Percentiles rank a stretch among this genome's conserved stretches.
Conservation (phyloP, 1,284 basidiomycete species). For the Omphalotus olearius region DNA sequence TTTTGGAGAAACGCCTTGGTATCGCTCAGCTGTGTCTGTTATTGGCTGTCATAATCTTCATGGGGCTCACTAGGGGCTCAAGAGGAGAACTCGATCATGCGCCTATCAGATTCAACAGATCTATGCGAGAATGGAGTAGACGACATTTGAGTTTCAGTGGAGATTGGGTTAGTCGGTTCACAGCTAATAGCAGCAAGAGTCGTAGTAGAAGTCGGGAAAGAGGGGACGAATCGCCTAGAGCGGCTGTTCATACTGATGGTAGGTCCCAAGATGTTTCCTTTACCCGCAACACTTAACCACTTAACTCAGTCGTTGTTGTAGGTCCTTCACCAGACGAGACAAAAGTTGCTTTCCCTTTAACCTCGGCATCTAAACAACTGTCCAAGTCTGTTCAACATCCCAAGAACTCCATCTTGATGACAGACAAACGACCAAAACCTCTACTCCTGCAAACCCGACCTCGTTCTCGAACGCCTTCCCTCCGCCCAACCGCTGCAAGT, state of each 20-base stretch:
- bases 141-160: conserved; percentile 52
- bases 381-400: background rate
- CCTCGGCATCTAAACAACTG: too few relatives aligned
- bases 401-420: conserved; percentile 20
- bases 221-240: background rate
- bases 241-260: background rate
- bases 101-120: conserved; percentile 23
- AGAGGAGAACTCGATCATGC: conserved; percentile 36
- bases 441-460: conserved; percentile 15
- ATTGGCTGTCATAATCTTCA: conserved; percentile 76
- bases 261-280: background rate
- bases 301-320: background rate
- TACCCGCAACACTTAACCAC: background rate
- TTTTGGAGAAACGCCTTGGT: conserved; percentile 80
- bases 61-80: conserved; percentile 80
- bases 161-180: conserved; percentile 45
- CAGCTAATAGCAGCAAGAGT: conserved; percentile 27
- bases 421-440: conserved; percentile 12
- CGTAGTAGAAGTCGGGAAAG: conserved; percentile 16
- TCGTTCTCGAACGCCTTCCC: conserved; percentile 27
- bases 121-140: conserved; percentile 49
- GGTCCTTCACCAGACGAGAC: background rate
- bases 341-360: too few relatives aligned
- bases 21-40: conserved; percentile 80
- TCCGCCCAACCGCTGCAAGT: conserved; percentile 13